A percentile compares a stretch with the other conserved stretches of the same genome.
phyloP scores from a whole-genome alignment of 2,329 filamentous ascomycete species.

The Neofusicoccum umdonicola region DNA sequence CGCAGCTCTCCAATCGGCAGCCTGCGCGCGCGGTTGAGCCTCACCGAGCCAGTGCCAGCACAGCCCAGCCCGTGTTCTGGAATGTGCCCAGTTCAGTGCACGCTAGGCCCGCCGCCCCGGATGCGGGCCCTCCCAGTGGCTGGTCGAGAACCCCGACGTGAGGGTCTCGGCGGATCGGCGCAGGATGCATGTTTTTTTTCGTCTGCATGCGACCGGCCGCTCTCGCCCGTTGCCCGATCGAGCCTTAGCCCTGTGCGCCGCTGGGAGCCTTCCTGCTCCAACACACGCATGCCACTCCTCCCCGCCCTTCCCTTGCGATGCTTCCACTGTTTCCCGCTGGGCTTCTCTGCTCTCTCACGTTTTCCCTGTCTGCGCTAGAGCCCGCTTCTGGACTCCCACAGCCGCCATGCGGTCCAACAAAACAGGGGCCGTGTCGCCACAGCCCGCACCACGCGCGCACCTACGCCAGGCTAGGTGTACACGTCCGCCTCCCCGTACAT shows the following conservation, averaged over 20 bases:
- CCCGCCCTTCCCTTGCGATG: background rate
- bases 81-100: background rate
- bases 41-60: background rate
- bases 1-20: background rate
- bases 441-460: background rate
- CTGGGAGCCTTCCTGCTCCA: background rate
- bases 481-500: background rate
- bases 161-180: background rate
- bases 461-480: background rate
- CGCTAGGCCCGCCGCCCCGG: background rate
- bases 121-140: background rate
- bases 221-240: background rate
- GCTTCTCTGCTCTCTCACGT: no score
- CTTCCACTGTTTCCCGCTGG: no score
- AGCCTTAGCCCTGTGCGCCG: background rate
- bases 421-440: conserved; percentile 8
- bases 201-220: background rate
- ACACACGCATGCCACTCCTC: background rate
- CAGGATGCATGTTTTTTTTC: background rate
- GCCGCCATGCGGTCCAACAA: background rate
- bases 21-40: background rate
- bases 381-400: background rate
- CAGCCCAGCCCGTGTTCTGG: conserved; percentile 1
- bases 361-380: background rate
- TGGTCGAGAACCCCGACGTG: background rate